Evolutionary conservation across 2,329 filamentous ascomycete genomes (phyloP).

Genomic region (Lecanosticta acicola): DNA sequence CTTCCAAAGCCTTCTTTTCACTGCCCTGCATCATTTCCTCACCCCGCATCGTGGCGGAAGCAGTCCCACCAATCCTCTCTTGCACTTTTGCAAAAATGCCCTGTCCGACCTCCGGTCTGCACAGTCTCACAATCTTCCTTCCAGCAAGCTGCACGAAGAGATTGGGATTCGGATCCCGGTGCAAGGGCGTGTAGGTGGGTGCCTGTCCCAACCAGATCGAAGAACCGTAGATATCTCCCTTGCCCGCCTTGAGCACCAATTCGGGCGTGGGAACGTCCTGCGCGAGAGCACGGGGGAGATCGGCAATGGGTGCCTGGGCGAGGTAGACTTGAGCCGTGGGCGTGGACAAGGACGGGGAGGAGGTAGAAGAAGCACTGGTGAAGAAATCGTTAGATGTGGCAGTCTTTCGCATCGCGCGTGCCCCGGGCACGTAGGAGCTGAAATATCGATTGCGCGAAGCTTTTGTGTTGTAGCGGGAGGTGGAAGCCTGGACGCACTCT

Average conservation of each 20-base stretch:
- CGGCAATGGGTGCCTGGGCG: slow-evolving; percentile 68
- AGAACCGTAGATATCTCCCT: slow-evolving; percentile 78
- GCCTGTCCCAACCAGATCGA: slow-evolving; percentile 85
- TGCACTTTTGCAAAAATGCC: slow-evolving; percentile 56
- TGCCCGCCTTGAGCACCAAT: slow-evolving; percentile 58
- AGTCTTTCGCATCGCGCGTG: slow-evolving; percentile 19
- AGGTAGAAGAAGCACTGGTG: slow-evolving; percentile 26
- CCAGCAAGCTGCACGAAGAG: slow-evolving; percentile 78
- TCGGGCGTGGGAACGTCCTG: slow-evolving; percentile 63
- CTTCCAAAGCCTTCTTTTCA: slow-evolving; percentile 62
- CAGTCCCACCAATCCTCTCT: slow-evolving; percentile 33
- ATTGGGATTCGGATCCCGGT: slow-evolving; percentile 92
- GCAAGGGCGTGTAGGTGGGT: slow-evolving; percentile 83
- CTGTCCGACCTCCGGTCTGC: slow-evolving; percentile 59
- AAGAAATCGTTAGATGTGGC: slow-evolving; percentile 25
- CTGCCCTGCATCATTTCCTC: slow-evolving; percentile 86
- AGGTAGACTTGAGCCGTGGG: slow-evolving; percentile 61
- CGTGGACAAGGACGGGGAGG: slow-evolving; percentile 14
- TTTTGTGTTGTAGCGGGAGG: slow-evolving; percentile 14
- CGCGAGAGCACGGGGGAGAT: slow-evolving; percentile 59
- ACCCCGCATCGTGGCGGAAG: slow-evolving; percentile 56
- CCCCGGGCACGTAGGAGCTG: slow-evolving; percentile 26
- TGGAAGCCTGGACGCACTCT: slow-evolving; percentile 40
- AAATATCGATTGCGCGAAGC: slow-evolving; percentile 23
- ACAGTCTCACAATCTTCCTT: slow-evolving; percentile 65